phyloP scores from a whole-genome alignment of 257 asterid genomes.

The Jasminum sambac region DNA sequence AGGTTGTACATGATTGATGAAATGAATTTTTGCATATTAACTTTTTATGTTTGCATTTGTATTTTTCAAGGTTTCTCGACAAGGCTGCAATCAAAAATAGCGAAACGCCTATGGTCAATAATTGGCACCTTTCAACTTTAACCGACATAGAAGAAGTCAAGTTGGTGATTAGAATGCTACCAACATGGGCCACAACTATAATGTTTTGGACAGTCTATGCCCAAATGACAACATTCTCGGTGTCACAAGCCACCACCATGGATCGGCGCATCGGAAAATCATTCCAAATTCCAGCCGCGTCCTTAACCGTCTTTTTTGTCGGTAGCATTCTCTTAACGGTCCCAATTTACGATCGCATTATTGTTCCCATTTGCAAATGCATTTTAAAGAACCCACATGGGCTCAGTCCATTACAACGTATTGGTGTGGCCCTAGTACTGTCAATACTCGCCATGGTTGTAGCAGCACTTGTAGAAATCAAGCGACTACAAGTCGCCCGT shows the following conservation, averaged over 20 bases:
- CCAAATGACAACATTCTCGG: conserved; percentile 74
- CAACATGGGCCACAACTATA: conserved; percentile 71
- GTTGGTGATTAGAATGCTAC: conserved; percentile 53
- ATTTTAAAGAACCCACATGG: conserved; percentile 36
- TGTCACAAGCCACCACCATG: conserved; percentile 65
- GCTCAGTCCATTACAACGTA: conserved; percentile 45
- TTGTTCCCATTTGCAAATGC: conserved; percentile 31
- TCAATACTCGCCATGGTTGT: conserved; percentile 40
- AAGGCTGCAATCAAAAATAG: conserved; percentile 74
- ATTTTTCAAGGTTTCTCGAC: conserved; percentile 43
- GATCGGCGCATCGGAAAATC: conserved; percentile 42
- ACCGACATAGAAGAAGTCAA: conserved; percentile 73
- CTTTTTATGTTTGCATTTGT: background rate
- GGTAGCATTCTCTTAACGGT: conserved; percentile 50
- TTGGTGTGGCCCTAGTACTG: conserved; percentile 34
- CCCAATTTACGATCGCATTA: conserved; percentile 38
- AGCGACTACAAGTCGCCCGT: conserved; percentile 27
- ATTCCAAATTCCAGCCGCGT: conserved; percentile 57
- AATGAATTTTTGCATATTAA: background rate
- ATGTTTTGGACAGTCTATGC: conserved; percentile 67
- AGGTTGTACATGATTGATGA: no score
- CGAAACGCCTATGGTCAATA: conserved; percentile 26
- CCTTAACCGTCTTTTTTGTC: conserved; percentile 57
- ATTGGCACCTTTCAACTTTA: conserved; percentile 68
- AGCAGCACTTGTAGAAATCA: conserved; percentile 39